Evolutionary conservation across 768 basidiomycete genomes (phyloP).

Genomic region (Mycena vulgaris): DNA sequence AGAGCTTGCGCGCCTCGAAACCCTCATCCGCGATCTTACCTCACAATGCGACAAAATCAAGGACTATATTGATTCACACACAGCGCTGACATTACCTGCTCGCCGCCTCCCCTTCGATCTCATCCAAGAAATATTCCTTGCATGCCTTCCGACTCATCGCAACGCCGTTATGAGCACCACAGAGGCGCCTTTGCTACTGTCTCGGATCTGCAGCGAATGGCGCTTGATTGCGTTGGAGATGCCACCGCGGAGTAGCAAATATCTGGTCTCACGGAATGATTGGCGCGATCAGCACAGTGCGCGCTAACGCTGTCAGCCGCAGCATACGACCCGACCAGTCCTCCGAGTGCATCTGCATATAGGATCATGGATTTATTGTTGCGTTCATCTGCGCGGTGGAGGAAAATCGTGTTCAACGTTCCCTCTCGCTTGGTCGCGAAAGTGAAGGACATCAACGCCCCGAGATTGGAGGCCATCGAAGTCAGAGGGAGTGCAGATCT

Average conservation of each 20-base stretch:
- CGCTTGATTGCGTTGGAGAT: not conserved
- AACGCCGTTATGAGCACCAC: not conserved
- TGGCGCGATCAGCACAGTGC: not conserved
- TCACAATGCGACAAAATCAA: not conserved
- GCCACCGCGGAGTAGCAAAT: not conserved
- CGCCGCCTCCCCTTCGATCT: not conserved
- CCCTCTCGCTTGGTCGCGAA: not conserved
- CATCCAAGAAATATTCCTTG: not conserved
- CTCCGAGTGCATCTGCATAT: no score
- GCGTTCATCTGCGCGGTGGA: not conserved
- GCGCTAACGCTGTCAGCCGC: not conserved
- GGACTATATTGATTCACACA: not conserved
- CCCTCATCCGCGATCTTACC: not conserved
- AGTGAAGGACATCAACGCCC: not conserved
- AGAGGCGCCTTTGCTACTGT: not conserved
- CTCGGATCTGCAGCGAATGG: not conserved
- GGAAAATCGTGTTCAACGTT: not conserved
- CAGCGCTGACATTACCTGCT: not conserved
- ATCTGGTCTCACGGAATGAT: not conserved
- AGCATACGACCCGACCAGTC: not conserved
- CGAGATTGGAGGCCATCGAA: not conserved
- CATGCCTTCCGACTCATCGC: not conserved
- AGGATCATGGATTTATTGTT: not conserved
- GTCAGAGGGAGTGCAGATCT: not conserved
- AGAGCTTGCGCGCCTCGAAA: not conserved